Conservation (phyloP, 805 yeast species). For the Soucietia sequanensis region DNA sequence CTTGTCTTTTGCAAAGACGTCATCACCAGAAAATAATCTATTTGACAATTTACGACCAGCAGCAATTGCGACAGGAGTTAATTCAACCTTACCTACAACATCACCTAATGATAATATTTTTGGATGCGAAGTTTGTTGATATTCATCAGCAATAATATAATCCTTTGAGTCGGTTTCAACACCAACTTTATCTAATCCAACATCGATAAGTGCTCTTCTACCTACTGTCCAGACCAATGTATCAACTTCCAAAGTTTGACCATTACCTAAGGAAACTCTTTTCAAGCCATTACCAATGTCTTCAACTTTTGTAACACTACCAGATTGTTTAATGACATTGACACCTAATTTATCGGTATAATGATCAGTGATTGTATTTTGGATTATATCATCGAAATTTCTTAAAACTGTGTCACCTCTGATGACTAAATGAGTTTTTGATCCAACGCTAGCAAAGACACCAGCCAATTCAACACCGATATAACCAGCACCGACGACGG, state of each 20-base stretch:
- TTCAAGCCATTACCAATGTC: constrained; percentile 30
- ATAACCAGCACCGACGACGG: constrained; percentile 96
- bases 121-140: constrained; percentile 72
- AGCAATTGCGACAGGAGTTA: constrained; percentile 98
- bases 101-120: constrained; percentile 89
- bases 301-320: constrained; percentile 40
- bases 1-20: constrained; percentile 64
- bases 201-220: constrained; percentile 69
- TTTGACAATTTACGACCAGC: constrained; percentile 94
- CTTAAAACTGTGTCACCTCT: constrained; percentile 91
- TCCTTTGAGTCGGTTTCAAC: constrained; percentile 59
- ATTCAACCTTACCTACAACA: constrained; percentile 87
- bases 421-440: constrained; percentile 82
- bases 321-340: constrained; percentile 67
- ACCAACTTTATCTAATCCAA: constrained; percentile 77
- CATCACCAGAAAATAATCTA: constrained; percentile 81
- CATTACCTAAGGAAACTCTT: constrained; percentile 38
- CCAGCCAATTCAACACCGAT: constrained; percentile 96
- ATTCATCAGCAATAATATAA: constrained; percentile 80
- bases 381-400: constrained; percentile 80
- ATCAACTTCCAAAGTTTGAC: constrained; percentile 56
- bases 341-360: constrained; percentile 78
- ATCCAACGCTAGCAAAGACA: constrained; percentile 82
- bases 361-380: constrained; percentile 72
- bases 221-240: constrained; percentile 92